A percentile compares a stretch with the other conserved stretches of the same genome.
Evolutionary conservation across 257 asterid genomes (phyloP).

Genomic region (Lycium barbarum): DNA sequence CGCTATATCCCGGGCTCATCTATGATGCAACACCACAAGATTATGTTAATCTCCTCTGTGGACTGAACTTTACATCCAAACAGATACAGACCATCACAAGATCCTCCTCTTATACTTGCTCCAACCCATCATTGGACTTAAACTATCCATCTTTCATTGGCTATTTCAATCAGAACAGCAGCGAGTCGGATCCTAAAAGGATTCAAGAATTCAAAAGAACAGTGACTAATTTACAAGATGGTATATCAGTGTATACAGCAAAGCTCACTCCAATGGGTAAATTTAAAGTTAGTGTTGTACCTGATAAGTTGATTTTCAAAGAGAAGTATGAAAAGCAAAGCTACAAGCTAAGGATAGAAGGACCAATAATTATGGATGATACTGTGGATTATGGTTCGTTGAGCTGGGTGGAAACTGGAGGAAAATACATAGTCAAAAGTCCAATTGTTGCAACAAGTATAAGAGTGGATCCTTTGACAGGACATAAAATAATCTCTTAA

Average conservation of each 20-base stretch:
- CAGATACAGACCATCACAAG: slow-evolving; percentile 58
- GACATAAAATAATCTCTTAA: background rate
- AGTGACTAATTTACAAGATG: slow-evolving; percentile 65
- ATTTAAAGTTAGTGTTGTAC: slow-evolving; percentile 57
- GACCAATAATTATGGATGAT: slow-evolving; percentile 37
- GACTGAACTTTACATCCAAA: slow-evolving; percentile 46
- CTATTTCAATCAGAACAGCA: slow-evolving; percentile 41
- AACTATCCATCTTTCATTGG: slow-evolving; percentile 82
- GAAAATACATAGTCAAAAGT: slow-evolving; percentile 57
- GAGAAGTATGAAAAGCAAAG: slow-evolving; percentile 60
- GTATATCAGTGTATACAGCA: slow-evolving; percentile 46
- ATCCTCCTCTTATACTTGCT: slow-evolving; percentile 52
- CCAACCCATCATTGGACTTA: slow-evolving; percentile 62
- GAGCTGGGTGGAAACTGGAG: slow-evolving; percentile 63
- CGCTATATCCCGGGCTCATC: slow-evolving; percentile 69
- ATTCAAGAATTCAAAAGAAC: slow-evolving; percentile 57
- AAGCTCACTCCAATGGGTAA: slow-evolving; percentile 46
- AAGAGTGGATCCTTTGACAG: slow-evolving; percentile 23
- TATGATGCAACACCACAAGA: slow-evolving; percentile 57
- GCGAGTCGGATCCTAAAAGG: background rate
- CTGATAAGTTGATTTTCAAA: slow-evolving; percentile 56
- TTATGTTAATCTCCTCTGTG: slow-evolving; percentile 61
- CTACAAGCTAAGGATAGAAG: slow-evolving; percentile 57
- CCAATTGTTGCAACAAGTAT: slow-evolving; percentile 47
- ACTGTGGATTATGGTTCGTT: slow-evolving; percentile 50